Base-by-base conservation (phyloP, 176 grass and related monocot genomes). In the Hyparrhenia diplandra region DNA sequence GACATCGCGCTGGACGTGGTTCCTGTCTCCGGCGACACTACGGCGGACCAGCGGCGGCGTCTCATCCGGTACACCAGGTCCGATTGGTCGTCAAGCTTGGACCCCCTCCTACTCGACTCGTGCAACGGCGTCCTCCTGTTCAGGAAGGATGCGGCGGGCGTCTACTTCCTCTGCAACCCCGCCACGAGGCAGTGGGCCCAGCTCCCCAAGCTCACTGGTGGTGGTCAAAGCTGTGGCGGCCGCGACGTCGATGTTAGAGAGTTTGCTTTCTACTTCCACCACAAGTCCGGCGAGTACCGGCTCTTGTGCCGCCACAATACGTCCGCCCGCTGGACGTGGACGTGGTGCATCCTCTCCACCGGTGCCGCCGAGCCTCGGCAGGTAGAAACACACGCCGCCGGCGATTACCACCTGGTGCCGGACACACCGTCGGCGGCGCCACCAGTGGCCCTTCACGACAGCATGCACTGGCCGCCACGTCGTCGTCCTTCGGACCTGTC, bases 231-330 rank as follows among this genome's bases (percentile, higher is more conserved):
- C 45, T 46, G 13, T 5, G 13, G 13, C 13, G 0, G 3, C 24
- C 1, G 4, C 10, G 0, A 0, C 2, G 4, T 1, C 40, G 2
- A 1, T 3, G 2, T 28, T 13, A 14, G 14, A 7, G 72, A 74
- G 47, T 36, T 8, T 20, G 72, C 49, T 49, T 76, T 76, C 55
- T 62, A 76, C 74, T 61, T 61, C 74, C 74, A 76, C 23, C n/a
- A 28, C 0, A 34, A 13, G 6, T 61, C 55, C 23, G 13, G 34
- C 35, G 74, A 76, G 55, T 76, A 28, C 23, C 7, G 74, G 34
- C 30, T 74, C 20, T 5, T 55, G 49, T 74, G 47, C 20, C 0
- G 9, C 46, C 1, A 10, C 16, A 0, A 0, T 2, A 10, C 2
- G 16, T 1, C 28, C 41, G 9, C 9, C 10, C 10, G 12, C 16